Evolutionary conservation across 1,284 basidiomycete genomes (phyloP), one percentile per base, ranked within the genome.

Genomic region (Thelephora terrestris): DNA sequence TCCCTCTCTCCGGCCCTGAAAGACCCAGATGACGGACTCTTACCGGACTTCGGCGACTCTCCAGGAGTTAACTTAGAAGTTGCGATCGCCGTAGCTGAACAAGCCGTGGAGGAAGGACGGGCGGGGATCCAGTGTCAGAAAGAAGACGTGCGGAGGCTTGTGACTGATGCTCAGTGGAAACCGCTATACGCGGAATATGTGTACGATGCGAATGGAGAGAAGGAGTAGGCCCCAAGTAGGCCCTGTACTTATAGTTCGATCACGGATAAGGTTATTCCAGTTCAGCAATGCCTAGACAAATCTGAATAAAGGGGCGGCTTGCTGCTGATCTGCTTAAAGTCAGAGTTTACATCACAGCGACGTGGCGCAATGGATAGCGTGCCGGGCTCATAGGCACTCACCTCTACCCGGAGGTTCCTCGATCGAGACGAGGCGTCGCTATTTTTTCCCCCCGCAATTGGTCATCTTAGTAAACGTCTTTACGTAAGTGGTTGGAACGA

Each of bases 1-100:
- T 68, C 76, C 12, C 78, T 91, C 43, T 79, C 88, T 0, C 89
- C 89, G 1, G 86, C 87, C 1, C 71, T 83, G 43, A 67, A 71
- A 17, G 76, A 86, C 58, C 76, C 78, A 0, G 75, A 81, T 57
- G 71, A 77, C 20, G 76, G 77, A 1, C 71, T 86, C 12, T 68
- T 92, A n/a, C 81, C 85, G 1, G 81, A 85, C 55, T 83, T 91
- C 42, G 71, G 66, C 7, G 78, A 82, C 51, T 79, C 86, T 0
- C 80, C 82, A 0, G 59, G 59, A 5, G 79, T 88, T 35, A 89
- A 86, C 62, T 79, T 84, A 52, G 84, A 89, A 60, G 75, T 91
- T n/a, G 86, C 82, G 0, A 74, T 88, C 1, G 85, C 86, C 0
- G 89, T 91, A 9, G 78, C 85, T 3, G 76, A 86, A 56, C 76